Base-by-base conservation (phyloP, 352 stramenopile genomes). In the Globisporangium spinosum region DNA sequence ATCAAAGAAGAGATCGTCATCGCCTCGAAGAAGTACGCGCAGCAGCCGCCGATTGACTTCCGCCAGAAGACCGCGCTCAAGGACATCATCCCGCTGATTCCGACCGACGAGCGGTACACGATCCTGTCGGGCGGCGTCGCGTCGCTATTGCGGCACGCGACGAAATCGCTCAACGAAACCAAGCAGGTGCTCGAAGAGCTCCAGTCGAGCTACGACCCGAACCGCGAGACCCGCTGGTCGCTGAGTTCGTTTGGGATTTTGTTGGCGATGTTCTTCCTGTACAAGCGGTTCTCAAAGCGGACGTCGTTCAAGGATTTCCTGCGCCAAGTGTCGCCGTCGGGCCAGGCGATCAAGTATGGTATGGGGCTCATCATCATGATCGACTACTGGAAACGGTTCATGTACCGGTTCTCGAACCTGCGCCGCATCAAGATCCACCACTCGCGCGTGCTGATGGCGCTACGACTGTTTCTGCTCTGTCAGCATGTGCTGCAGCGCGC, bases 1-100 rank as follows among this genome's bases (percentile, higher is more conserved):
- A 94, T 94, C 65, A 94, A 94, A 65, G 86, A 96, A 65, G 88
- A 95, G 73, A 88, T 95, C 71, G 76, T 95, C 34, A 73, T 92
- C 69, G 84, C 84, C 7, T 91, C 84, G n/a, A 89, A 91, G 68
- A 75, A 77, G 34, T 89, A 84, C 67, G 65, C 71, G 5, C 68
- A 77, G 49, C 68, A 75, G 10, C 74, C 82, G 43, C 79, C 82
- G 9, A 77, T 94, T 29, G 79, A 94, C 63, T 94, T 94, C 32
- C 83, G 86, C 49, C 60, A 75, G 49, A 96, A 96, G 74, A 89
- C 83, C 51, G 88, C 88, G 34, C 73, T 96, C 32, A 96, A 96
- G 67, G 88, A 96, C 67, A 90, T 96, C 69, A 94, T 96, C 51
- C 88, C 88, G 43, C 73, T 96, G 27, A 96, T 96, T 32, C 86